Base-by-base conservation (phyloP, 805 yeast species). In the Starmerella apicola region DNA sequence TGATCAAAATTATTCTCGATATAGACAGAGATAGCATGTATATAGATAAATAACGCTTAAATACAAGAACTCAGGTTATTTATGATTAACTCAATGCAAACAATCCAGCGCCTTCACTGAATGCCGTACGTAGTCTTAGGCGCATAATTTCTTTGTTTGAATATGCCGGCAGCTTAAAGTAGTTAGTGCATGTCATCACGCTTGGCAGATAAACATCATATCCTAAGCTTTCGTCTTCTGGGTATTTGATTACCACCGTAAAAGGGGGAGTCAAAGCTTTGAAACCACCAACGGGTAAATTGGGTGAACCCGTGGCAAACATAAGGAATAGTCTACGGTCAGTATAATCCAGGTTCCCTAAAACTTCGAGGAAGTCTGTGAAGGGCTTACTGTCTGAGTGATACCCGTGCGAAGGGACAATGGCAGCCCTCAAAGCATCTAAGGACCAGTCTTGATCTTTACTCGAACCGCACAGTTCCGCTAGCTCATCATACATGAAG, bases 111-210 rank as follows among this genome's bases (percentile, higher is more conserved):
- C 98, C 98, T 51, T 88, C 96, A 4, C 65, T 66, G 53, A 85
- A 73, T 0, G 97, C 96, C 44, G 73, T 79, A 10, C 60, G 37
- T 6, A 91, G 60, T 38, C 80, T 65, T 24, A 64, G 55, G 36
- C 58, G 63, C 78, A 91, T 68, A 1, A 81, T 59, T 15, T 67
- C 75, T 43, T 67, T 70, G 26, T 71, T 63, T 3, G 83, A 70
- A 56, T 88, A 91, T 46, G 80, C 72, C 4, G 98, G 97, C 17
- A 91, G 63, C 57, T 88, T 88, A 49, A 88, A 66, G 55, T 88
- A 91, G 56, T 88, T 88, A 3, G 94, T 96, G 65, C 98, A 88
- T 0, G 98, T 88, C 98, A 88, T 88, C 3, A 91, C 98, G 61
- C 95, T 83, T 2, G 98, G 97, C 41, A 91, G 65, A 54, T 79